Evolutionary conservation across 805 yeast species (phyloP).

Genomic region (Suhomyces canberraensis): DNA sequence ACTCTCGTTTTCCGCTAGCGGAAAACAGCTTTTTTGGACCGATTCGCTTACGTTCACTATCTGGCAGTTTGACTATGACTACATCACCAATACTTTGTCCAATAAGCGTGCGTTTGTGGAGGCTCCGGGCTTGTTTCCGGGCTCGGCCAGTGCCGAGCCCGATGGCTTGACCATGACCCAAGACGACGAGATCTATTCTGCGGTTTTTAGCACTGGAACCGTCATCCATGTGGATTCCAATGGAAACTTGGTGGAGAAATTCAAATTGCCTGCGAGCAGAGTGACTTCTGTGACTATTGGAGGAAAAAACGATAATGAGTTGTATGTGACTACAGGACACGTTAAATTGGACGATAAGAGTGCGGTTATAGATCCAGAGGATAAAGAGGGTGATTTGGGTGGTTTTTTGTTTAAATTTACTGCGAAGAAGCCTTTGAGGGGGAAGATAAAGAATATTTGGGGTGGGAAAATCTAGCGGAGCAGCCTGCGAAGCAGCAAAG

Average conservation of each 20-base stretch:
- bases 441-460: constrained; percentile 27
- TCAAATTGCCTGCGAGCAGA: constrained; percentile 54
- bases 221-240: constrained; percentile 51
- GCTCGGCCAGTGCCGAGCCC: constrained; percentile 51
- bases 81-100: constrained; percentile 22
- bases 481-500: too few species aligned
- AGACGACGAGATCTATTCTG: constrained; percentile 55
- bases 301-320: constrained; percentile 43
- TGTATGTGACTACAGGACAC: constrained; percentile 70
- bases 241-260: constrained; percentile 50
- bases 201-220: constrained; percentile 60
- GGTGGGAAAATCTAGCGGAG: constrained; percentile 21
- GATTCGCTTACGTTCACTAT: constrained; percentile 35
- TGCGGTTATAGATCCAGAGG: constrained; percentile 19
- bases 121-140: constrained; percentile 13
- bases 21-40: constrained; percentile 36
- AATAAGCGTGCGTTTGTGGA: constrained; percentile 26
- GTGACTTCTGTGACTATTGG: constrained; percentile 71
- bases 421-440: constrained; percentile 27
- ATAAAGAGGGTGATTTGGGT: constrained; percentile 49
- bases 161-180: constrained; percentile 72
- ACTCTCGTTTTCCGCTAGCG: constrained; percentile 31
- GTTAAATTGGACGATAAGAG: constrained; percentile 40
- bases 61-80: constrained; percentile 39
- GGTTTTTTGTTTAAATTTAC: constrained; percentile 55